Evolutionary conservation across 345 rosid genomes (phyloP).

Genomic region (Eucalyptus tenuipes): DNA sequence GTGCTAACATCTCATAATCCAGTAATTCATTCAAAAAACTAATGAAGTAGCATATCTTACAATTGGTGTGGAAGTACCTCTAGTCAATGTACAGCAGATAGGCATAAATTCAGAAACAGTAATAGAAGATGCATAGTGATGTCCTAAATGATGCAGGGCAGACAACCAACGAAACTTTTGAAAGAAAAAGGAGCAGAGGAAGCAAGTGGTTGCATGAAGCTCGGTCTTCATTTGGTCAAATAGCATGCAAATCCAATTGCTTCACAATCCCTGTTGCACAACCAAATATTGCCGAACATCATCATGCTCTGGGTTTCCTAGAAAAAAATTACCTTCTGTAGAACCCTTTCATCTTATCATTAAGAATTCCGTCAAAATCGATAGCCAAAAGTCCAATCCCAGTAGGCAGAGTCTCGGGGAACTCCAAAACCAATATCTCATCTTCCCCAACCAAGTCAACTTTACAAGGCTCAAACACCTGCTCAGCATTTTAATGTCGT

Average conservation of each 20-base stretch:
- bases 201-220: neutral
- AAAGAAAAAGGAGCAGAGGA: neutral
- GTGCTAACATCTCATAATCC: neutral
- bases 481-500: neutral
- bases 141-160: neutral
- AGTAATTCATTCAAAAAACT: neutral
- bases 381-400: slow-evolving; percentile 55
- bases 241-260: neutral
- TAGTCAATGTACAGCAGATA: neutral
- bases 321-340: slow-evolving; percentile 50
- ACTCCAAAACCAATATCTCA: slow-evolving; percentile 73
- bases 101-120: neutral
- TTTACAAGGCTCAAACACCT: slow-evolving; percentile 46
- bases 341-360: slow-evolving; percentile 85
- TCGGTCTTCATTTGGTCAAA: neutral
- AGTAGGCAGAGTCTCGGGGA: slow-evolving; percentile 41
- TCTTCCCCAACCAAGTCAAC: slow-evolving; percentile 47
- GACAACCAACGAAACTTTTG: neutral
- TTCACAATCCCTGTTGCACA: neutral
- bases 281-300: neutral
- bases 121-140: neutral
- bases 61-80: neutral
- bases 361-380: slow-evolving; percentile 50
- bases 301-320: neutral
- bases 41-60: neutral